Percentiles rank a stretch among this genome's conserved stretches.
phyloP scores from a whole-genome alignment of 208 protist genomes.

The Leptomonas pyrrhocoris region DNA sequence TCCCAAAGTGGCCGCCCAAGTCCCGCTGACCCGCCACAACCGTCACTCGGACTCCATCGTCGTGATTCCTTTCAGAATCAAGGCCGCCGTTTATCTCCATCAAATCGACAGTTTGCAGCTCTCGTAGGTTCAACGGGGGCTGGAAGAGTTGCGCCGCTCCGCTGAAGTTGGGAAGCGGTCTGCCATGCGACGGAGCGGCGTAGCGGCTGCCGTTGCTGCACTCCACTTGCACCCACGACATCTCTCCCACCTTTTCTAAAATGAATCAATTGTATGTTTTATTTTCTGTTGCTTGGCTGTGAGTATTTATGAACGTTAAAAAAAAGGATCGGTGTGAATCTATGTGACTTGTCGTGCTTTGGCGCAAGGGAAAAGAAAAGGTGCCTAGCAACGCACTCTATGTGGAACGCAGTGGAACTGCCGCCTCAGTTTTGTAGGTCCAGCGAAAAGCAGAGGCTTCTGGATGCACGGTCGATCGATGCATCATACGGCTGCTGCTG shows the following conservation, averaged over 20 bases:
- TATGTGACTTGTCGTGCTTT: not conserved
- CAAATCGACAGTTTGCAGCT: slow-evolving; percentile 35
- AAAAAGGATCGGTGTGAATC: not conserved
- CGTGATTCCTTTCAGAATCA: not conserved
- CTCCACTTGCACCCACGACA: slow-evolving; percentile 75
- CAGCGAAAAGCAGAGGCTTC: too few relatives aligned
- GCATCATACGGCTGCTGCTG: too few relatives aligned
- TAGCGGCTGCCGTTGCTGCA: slow-evolving; percentile 49
- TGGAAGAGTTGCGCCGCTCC: slow-evolving; percentile 60
- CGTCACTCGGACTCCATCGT: slow-evolving; percentile 23
- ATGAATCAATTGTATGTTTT: too few relatives aligned
- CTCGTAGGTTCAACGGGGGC: slow-evolving; percentile 17
- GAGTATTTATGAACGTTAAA: too few relatives aligned
- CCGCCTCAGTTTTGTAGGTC: too few relatives aligned
- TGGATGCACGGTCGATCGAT: too few relatives aligned
- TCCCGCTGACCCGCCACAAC: slow-evolving; percentile 58
- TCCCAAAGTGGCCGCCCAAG: slow-evolving; percentile 57
- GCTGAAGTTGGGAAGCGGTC: slow-evolving; percentile 38
- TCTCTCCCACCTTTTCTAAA: slow-evolving; percentile 10
- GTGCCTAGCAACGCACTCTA: too few relatives aligned
- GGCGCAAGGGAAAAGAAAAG: too few relatives aligned
- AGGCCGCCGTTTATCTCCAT: not conserved
- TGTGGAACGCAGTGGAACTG: too few relatives aligned
- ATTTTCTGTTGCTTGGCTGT: too few relatives aligned
- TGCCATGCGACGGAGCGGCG: slow-evolving; percentile 59